Base-by-base conservation (phyloP, 75 land plant species). In the Chamaecyparis obtusa region DNA sequence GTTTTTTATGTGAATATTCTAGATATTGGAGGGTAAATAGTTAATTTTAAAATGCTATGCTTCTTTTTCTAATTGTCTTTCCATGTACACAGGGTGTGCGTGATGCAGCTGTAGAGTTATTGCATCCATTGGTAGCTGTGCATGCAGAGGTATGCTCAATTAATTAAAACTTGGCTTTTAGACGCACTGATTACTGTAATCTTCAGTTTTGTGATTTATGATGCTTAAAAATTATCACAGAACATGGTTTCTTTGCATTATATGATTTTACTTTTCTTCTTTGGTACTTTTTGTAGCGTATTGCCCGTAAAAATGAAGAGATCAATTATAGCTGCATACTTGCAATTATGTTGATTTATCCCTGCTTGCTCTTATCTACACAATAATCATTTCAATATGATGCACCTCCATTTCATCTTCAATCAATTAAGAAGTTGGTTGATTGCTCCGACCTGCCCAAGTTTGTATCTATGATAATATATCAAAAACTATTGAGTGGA, bases 91-190 rank as follows among this genome's bases (percentile, higher is more conserved):
- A 98, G 99, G 99, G 99, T 84, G 90, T 98, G n/a, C 94, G 99
- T 72, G 99, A 98, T 92, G 95, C 95, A 79, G 98, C 93, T 88
- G 95, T 98, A 55, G 99, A 98, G 85, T 87, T 98, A 87, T 76
- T 98, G 51, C 96, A 97, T 86, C 94, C 98, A 19, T 87, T 98
- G 21, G 95, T 98, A 39, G 91, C 94, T 86, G 97, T 95, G 9
- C 99, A 98, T 93, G 99, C 99, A 64, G 99, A 98, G 99, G 99
- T 98, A 92, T 49, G 88, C 41, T 78, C 27, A 81, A 46, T 81
- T n/a, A 81, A 81, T 81, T 81, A 44, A 44, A 81, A 44, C 48
- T 5, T 81, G 83, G 49, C 48, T 81, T 81, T 13, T 4, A 46
- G 5, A n/a, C 46, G 14, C 16, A n/a, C 49, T 81, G 21, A 81